A percentile compares a stretch with the other conserved stretches of the same genome.
These are phyloP conservation scores for Fusarium sp. DNA, from an alignment of 2,329 filamentous ascomycete species.

Conservation along the genomic window DNA sequence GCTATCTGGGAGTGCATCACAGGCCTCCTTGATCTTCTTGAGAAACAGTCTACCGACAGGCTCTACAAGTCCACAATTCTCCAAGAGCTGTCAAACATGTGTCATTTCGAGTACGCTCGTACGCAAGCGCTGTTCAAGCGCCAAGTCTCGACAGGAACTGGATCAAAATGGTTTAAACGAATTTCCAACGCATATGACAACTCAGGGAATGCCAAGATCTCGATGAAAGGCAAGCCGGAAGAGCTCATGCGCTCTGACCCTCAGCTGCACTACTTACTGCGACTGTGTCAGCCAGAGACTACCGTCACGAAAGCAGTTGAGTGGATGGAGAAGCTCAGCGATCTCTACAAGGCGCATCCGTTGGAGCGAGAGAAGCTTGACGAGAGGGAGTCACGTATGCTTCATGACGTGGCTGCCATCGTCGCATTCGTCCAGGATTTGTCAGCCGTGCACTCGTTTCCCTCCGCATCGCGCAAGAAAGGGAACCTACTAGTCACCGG, in stretches of 20 bases:
- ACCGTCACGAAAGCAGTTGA: slow-evolving; percentile 48
- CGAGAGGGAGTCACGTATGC: slow-evolving; percentile 47
- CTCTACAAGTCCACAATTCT: slow-evolving; percentile 48
- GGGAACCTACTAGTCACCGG: slow-evolving; percentile 50
- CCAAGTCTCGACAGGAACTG: slow-evolving; percentile 48
- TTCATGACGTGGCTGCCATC: slow-evolving; percentile 52
- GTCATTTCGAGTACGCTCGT: slow-evolving; percentile 55
- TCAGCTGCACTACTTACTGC: slow-evolving; percentile 56
- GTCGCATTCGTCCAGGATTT: slow-evolving; percentile 53
- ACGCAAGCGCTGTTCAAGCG: slow-evolving; percentile 53
- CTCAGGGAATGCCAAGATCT: slow-evolving; percentile 48
- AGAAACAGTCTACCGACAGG: slow-evolving; percentile 39
- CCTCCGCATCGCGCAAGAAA: slow-evolving; percentile 52
- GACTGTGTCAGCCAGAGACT: slow-evolving; percentile 54
- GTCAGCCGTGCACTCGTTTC: slow-evolving; percentile 47
- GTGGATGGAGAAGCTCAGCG: slow-evolving; percentile 54
- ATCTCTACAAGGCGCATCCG: slow-evolving; percentile 49
- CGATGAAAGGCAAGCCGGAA: slow-evolving; percentile 54
- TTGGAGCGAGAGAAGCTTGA: slow-evolving; percentile 47
- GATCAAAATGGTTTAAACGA: slow-evolving; percentile 55
- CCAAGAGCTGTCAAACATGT: slow-evolving; percentile 58
- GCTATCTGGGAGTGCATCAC: slow-evolving; percentile 55
- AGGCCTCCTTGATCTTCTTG: slow-evolving; percentile 49
- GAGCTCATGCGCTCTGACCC: slow-evolving; percentile 50
- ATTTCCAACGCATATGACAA: slow-evolving; percentile 49